Base-by-base conservation (phyloP, 768 basidiomycete genomes). In the Mycena rosella region DNA sequence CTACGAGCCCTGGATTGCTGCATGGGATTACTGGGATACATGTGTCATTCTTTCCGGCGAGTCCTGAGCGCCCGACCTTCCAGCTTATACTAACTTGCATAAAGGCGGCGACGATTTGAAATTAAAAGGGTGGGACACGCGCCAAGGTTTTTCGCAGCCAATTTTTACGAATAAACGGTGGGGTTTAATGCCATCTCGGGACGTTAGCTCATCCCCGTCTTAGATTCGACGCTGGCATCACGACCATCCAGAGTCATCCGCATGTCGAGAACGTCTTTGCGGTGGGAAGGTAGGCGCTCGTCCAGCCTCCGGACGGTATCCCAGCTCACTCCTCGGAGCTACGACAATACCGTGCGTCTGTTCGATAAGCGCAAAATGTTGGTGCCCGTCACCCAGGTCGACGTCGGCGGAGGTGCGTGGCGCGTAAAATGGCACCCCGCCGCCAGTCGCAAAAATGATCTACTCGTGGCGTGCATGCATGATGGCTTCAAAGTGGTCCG, bases 401-500 rank as follows among this genome's bases (percentile, higher is more conserved):
- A 91, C 63, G 89, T 95, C 3, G 95, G 95, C 14, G 98, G 98
- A 15, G 98, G 98, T 3, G 93, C 89, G 14, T 99, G 98, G 98
- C 87, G 98, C 20, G 90, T 95, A 64, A 96, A 97, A 78, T 99
- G 96, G 95, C 96, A 99, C 78, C 96, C 96, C 9, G 87, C 86
- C 6, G 69, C 84, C 2, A 71, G 74, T n/a, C 86, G 96, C 49
- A 86, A 85, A 68, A 74, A 86, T 40, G 93, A 96, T 74, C 84
- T 99, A 2, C 86, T 98, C 22, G 89, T 96, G n/a, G 98, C 96
- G 0, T 96, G 94, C 75, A 99, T 99, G 98, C 96, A 97, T 75
- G 96, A 96, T 69, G 96, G 97, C 13, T 96, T 95, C 86, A 98
- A 98, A 75, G 84, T 97, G 8, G 77, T 96, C 51, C 82, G 78